Base-by-base conservation (phyloP, 306 rosid species). In the Prunus mira region DNA sequence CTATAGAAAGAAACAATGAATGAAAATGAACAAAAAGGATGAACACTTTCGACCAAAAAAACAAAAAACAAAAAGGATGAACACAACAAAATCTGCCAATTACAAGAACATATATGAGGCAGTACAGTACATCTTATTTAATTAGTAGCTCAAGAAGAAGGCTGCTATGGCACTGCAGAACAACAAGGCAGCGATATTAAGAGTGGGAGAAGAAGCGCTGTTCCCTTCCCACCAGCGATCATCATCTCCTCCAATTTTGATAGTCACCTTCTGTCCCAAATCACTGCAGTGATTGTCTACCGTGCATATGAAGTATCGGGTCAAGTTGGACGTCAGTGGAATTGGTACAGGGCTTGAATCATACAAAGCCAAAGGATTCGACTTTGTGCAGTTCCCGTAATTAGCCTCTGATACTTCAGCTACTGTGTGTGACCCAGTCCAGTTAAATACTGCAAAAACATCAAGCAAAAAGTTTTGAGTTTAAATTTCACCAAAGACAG, bases 291-390 rank as follows among this genome's bases (percentile, higher is more conserved):
- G 71, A 24, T 65, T 43, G 17, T 20, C 56, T 6, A 63, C n/a
- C 30, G 82, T 83, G 84, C 80, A 75, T 19, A 80, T 64, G 84
- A 83, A 83, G 67, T 78, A 68, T 24, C 76, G 78, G 34, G 84
- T 80, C 19, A 34, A n/a, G 41, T 74, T 80, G 43, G 71, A 20
- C 13, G 66, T 80, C 54, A 80, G 58, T 14, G 57, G 12, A 43
- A 80, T 67, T 67, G 22, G 68, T 61, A 57, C 71, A 6, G 83
- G 83, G 71, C 76, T 80, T 9, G 83, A 67, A 11, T 22, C 34
- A 15, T 65, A 38, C 5, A 67, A 54, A 11, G 51, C 56, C 49
- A 68, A 28, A 4, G 54, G 74, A 70, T 70, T 63, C 72, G 75
- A 67, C 50, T 17, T 71, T 30, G 65, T 9, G 84, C 84, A 80